A percentile compares a stretch with the other conserved stretches of the same genome.
These are phyloP conservation scores for Ceriops decandra DNA, from an alignment of 345 rosid genomes.

Conservation along the genomic window DNA sequence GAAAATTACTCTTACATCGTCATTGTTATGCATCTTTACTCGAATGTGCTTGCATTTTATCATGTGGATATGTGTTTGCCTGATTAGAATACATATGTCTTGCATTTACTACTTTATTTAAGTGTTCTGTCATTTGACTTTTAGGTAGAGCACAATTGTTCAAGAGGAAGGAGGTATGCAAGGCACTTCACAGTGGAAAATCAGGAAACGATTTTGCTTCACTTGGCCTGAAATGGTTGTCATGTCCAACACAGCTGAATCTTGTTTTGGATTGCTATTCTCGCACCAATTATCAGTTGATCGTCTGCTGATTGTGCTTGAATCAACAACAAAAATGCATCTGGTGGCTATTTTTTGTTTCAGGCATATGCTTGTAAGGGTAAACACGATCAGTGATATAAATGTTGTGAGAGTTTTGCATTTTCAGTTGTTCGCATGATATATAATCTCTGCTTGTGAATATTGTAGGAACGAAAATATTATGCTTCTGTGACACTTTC, in stretches of 20 bases:
- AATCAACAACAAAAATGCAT: slow-evolving; percentile 35
- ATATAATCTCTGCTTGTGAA: slow-evolving; percentile 45
- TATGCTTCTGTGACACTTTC: slow-evolving; percentile 32
- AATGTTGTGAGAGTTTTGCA: slow-evolving; percentile 35
- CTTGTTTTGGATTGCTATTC: slow-evolving; percentile 15
- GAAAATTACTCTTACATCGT: not conserved
- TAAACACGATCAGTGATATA: slow-evolving; percentile 31
- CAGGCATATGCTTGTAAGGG: slow-evolving; percentile 49
- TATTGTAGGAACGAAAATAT: slow-evolving; percentile 46
- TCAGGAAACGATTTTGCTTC: slow-evolving; percentile 35
- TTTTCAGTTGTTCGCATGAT: slow-evolving; percentile 36
- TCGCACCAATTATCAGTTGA: slow-evolving; percentile 14
- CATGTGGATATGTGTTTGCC: not conserved
- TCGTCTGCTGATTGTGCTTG: slow-evolving; percentile 18
- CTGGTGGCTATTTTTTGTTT: slow-evolving; percentile 41
- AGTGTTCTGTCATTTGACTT: slow-evolving; percentile 6
- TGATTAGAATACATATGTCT: not conserved
- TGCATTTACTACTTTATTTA: not conserved
- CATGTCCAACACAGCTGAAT: slow-evolving; percentile 26
- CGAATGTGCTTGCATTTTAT: not conserved
- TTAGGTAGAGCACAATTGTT: slow-evolving; percentile 25
- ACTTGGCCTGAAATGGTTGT: slow-evolving; percentile 18
- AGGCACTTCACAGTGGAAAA: slow-evolving; percentile 20
- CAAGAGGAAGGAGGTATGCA: slow-evolving; percentile 10
- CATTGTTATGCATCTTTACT: not conserved